A percentile compares a stretch with the other conserved stretches of the same genome.
phyloP scores from a whole-genome alignment of 2,329 filamentous ascomycete species.

The Diplocarpon rosae region DNA sequence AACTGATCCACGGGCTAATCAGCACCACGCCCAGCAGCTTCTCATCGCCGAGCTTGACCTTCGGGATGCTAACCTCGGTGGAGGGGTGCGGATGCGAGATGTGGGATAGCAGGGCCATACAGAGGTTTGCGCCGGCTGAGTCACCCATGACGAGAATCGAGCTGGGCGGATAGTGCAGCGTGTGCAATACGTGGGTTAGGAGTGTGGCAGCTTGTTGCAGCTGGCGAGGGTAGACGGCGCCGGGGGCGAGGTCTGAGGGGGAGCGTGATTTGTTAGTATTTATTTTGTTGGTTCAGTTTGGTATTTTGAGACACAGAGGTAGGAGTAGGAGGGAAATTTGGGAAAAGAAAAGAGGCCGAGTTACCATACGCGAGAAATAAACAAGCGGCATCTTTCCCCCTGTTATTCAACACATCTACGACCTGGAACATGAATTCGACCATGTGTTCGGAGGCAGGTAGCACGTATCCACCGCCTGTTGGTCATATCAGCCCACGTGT shows the following conservation, averaged over 20 bases:
- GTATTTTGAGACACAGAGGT: too few species aligned
- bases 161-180: slow-evolving; percentile 12
- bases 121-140: slow-evolving; percentile 41
- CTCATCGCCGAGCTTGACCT: slow-evolving; percentile 28
- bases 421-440: slow-evolving; percentile 30
- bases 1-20: slow-evolving; percentile 46
- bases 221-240: slow-evolving; percentile 35
- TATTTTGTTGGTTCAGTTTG: not conserved
- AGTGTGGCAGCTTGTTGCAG: slow-evolving; percentile 35
- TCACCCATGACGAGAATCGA: slow-evolving; percentile 39
- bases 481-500: not conserved
- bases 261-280: not conserved
- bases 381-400: slow-evolving; percentile 35
- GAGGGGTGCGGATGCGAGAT: slow-evolving; percentile 45
- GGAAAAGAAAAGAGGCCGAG: not conserved
- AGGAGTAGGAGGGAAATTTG: too few species aligned
- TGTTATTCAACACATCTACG: slow-evolving; percentile 24
- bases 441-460: slow-evolving; percentile 36
- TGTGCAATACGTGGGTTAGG: slow-evolving; percentile 32
- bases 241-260: slow-evolving; percentile 34
- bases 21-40: slow-evolving; percentile 39
- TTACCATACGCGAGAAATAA: slow-evolving; percentile 45
- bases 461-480: slow-evolving; percentile 43
- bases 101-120: slow-evolving; percentile 35
- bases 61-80: slow-evolving; percentile 45